phyloP scores from a whole-genome alignment of 2,329 filamentous ascomycete species.

The Nemania serpens region DNA sequence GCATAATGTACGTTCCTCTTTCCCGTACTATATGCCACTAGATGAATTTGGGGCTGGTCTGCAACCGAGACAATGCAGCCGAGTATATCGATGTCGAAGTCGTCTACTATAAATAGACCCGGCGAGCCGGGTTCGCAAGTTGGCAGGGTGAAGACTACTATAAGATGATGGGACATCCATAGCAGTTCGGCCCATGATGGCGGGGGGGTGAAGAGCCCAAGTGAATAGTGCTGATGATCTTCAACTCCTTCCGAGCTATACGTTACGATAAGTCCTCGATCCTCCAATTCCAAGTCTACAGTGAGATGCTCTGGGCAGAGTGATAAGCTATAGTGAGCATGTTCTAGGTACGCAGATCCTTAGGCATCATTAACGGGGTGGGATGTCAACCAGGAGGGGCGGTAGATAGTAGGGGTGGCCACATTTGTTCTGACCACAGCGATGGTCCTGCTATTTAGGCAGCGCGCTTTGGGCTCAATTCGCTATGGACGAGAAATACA shows the following conservation, averaged over 20 bases:
- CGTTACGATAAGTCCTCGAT: conserved; percentile 55
- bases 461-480: conserved; percentile 42
- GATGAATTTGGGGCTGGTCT: conserved; percentile 51
- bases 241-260: conserved; percentile 58
- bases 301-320: conserved; percentile 67
- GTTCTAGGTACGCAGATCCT: conserved; percentile 54
- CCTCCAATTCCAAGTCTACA: conserved; percentile 63
- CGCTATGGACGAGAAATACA: neutral
- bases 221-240: conserved; percentile 64
- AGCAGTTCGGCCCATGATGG: conserved; percentile 61
- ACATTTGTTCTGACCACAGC: conserved; percentile 66
- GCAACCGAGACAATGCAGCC: conserved; percentile 53
- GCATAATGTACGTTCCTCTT: conserved; percentile 65
- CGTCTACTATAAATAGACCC: conserved; percentile 63
- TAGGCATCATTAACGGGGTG: conserved; percentile 32
- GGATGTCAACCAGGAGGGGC: conserved; percentile 48
- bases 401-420: conserved; percentile 62
- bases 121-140: conserved; percentile 64
- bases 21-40: conserved; percentile 70
- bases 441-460: conserved; percentile 61
- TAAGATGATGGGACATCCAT: conserved; percentile 62
- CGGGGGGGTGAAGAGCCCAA: conserved; percentile 42
- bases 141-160: conserved; percentile 63
- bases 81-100: conserved; percentile 63
- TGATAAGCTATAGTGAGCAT: conserved; percentile 63